Evolutionary conservation across 352 stramenopile genomes (phyloP).

Genomic region (Pythium phragmitis): DNA sequence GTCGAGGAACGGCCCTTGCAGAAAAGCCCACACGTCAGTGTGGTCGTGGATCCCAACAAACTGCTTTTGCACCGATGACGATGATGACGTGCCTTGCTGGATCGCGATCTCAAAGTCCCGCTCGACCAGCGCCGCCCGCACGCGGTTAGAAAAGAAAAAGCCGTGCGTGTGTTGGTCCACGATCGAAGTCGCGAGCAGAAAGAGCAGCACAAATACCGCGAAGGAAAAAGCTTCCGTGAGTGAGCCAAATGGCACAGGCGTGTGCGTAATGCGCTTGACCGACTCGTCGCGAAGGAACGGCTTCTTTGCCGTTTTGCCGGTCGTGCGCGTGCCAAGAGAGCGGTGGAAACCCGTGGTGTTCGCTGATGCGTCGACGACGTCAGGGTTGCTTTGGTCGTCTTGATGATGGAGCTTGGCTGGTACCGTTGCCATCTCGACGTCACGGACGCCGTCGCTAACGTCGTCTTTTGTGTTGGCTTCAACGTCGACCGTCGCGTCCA

Average conservation of each 20-base stretch:
- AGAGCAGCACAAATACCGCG: constrained; percentile 53
- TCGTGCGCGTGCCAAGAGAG: constrained; percentile 24
- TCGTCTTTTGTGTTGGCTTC: constrained; percentile 20
- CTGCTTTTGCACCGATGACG: constrained; percentile 32
- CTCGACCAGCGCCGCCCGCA: constrained; percentile 45
- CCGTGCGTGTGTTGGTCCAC: constrained; percentile 43
- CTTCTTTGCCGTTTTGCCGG: constrained; percentile 7
- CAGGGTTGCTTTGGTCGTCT: constrained; percentile 4
- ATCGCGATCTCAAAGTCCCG: constrained; percentile 44
- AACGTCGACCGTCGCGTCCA: constrained; percentile 21
- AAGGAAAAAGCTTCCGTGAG: constrained; percentile 50
- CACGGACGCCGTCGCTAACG: constrained; percentile 21
- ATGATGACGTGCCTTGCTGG: constrained; percentile 16
- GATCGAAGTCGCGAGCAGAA: constrained; percentile 50
- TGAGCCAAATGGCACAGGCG: constrained; percentile 49
- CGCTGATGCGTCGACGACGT: constrained; percentile 14
- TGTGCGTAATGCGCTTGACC: constrained; percentile 38
- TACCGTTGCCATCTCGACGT: constrained; percentile 29
- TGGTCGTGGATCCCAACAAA: constrained; percentile 60
- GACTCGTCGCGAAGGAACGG: constrained; percentile 36
- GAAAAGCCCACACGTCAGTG: constrained; percentile 58
- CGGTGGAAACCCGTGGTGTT: constrained; percentile 11
- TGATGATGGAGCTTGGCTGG: constrained; percentile 2
- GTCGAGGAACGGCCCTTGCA: constrained; percentile 58
- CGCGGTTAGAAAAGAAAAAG: constrained; percentile 69